Base-by-base conservation (phyloP, 257 asterid species). In the Ilex asprella region DNA sequence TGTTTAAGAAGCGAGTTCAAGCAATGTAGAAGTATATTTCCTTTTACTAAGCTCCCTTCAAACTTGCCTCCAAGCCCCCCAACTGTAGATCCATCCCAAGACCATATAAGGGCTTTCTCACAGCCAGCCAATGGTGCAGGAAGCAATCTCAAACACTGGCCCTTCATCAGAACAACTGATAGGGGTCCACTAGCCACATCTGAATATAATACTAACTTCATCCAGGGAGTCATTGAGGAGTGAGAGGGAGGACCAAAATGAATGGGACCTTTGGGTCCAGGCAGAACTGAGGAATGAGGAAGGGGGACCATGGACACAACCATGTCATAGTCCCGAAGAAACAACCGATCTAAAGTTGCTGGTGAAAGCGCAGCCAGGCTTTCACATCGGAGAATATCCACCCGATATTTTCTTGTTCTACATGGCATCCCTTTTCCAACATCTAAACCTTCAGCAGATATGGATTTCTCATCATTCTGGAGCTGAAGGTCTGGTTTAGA, bases 81-180 rank as follows among this genome's bases (percentile, higher is more conserved):
- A 59, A 89, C 60, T 2, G 84, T 66, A 61, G 95, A 89, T 66
- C 96, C 97, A 81, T 93, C 99, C 99, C 99, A 93, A 60, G 99
- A 89, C 99, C 99, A 89, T 67, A 93, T 58, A 44, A 89, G 83
- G 58, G 99, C 99, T 74, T 89, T 93, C 76, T 93, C 95, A 70
- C 99, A 93, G 67, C 95, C 96, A 74, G 97, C 92, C 77, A 93
- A 81, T 64, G 99, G 97, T 31, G 95, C 99, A 60, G 99, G 99
- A 70, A 93, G 99, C 78, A 82, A 73, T 78, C 99, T 84, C 68
- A 93, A 76, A 64, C 93, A 85, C 60, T 93, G 99, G 60, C 99
- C 99, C 78, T 93, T 89, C 86, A 89, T 84, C 75, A 93, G 68
- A 82, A 87, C 95, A 77, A 93, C 94, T 64, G 99, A 93, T 71